Base-by-base conservation (phyloP, 371 early-diverging fungal species). In the Lichtheimia ornata region DNA sequence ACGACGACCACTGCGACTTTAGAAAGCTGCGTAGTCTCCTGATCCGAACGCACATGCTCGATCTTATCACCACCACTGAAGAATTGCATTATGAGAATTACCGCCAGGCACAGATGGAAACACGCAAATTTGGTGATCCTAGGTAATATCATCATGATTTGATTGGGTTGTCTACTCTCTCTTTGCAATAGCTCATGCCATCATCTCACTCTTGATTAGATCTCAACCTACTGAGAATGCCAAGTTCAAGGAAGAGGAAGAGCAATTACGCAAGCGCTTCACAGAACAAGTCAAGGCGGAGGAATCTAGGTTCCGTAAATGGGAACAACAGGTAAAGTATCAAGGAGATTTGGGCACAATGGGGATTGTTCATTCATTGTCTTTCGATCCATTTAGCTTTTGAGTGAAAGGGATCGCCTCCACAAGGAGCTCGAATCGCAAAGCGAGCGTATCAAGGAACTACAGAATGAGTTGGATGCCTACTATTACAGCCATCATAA, bases 231-330 rank as follows among this genome's bases (percentile, higher is more conserved):
- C 55, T 1, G 91, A 93, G 67, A 95, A 94, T 79, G 86, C 87
- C 63, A 93, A 94, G 74, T 94, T 95, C 90, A 93, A 94, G 83
- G 94, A 95, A 51, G 97, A 97, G 69, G 97, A 97, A 72, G 97
- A 96, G 61, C 79, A 79, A 18, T 80, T 98, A 65, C 87, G 95
- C 64, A 90, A 90, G 70, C 86, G 91, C 53, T 96, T 97, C 73
- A 93, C 96, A 35, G 96, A 98, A 71, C 94, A 97, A 71, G 97
- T 97, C 62, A 87, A 93, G 57, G 64, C 87, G 59, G 96, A 98
- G 75, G 98, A 98, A 79, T 83, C 85, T 67, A 75, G 97, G 56
- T 97, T 98, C 87, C 87, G 96, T 69, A 85, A 89, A 67, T 98
- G 98, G 98, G 98, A 97, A 77, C 94, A 94, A 76, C 92, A 47